These are phyloP conservation scores for Cardamine resedifolia DNA, from an alignment of 345 rosid genomes.

Conservation along the genomic window DNA sequence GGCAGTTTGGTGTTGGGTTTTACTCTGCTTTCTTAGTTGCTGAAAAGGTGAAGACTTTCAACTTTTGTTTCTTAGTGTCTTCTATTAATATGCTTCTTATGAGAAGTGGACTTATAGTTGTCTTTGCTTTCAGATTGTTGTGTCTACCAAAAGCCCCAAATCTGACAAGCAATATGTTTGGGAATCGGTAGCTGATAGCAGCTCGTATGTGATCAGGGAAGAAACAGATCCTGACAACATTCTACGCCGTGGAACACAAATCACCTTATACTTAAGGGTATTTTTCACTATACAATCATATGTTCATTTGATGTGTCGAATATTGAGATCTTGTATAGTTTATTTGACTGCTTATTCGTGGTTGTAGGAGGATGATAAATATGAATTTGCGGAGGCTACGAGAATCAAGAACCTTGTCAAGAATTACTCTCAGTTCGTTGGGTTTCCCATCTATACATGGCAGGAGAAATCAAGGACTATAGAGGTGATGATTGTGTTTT, in stretches of 20 bases:
- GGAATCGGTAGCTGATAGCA: slow-evolving; percentile 90
- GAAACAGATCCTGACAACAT: slow-evolving; percentile 83
- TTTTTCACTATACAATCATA: neutral
- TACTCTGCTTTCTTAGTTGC: slow-evolving; percentile 98
- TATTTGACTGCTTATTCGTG: slow-evolving; percentile 6
- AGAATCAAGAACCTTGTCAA: slow-evolving; percentile 85
- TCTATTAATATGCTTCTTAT: neutral
- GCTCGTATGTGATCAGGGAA: slow-evolving; percentile 84
- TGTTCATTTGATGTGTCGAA: neutral
- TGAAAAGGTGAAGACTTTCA: slow-evolving; percentile 58
- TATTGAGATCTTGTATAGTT: neutral
- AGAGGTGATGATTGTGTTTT: slow-evolving; percentile 55
- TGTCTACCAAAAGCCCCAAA: slow-evolving; percentile 92
- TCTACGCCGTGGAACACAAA: slow-evolving; percentile 79
- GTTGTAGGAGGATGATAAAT: slow-evolving; percentile 85
- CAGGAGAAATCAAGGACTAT: slow-evolving; percentile 86
- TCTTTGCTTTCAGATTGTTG: slow-evolving; percentile 64
- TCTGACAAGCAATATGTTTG: slow-evolving; percentile 95
- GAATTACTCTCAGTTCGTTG: slow-evolving; percentile 95
- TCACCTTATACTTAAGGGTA: slow-evolving; percentile 91
- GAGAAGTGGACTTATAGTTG: slow-evolving; percentile 6
- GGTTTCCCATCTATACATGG: slow-evolving; percentile 97
- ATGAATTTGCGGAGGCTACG: slow-evolving; percentile 75
- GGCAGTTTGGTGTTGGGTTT: slow-evolving; percentile 99
- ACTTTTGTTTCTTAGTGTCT: neutral